Evolutionary conservation across 2,329 filamentous ascomycete genomes (phyloP).

Genomic region (Microcyclosporella mali): DNA sequence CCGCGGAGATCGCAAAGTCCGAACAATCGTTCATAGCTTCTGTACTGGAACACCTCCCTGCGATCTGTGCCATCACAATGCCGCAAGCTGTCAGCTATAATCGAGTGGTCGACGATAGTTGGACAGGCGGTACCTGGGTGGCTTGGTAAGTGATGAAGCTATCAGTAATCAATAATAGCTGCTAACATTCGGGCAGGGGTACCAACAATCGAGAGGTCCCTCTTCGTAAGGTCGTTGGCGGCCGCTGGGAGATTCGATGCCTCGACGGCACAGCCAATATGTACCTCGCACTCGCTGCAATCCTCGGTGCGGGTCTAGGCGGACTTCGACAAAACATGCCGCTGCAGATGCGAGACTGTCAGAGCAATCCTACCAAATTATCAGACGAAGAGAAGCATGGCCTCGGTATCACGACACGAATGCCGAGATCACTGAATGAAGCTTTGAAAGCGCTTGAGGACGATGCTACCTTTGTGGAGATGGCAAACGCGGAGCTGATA

Average conservation of each 20-base stretch:
- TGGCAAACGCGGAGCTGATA: slow-evolving; percentile 6
- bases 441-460: slow-evolving; percentile 48
- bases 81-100: slow-evolving; percentile 62
- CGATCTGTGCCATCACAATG: slow-evolving; percentile 64
- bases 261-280: slow-evolving; percentile 76
- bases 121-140: slow-evolving; percentile 74
- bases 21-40: slow-evolving; percentile 64
- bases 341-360: slow-evolving; percentile 51
- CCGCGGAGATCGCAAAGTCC: slow-evolving; percentile 29
- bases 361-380: slow-evolving; percentile 49
- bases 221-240: slow-evolving; percentile 54
- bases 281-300: slow-evolving; percentile 60
- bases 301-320: slow-evolving; percentile 54
- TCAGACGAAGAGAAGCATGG: slow-evolving; percentile 41
- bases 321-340: slow-evolving; percentile 46
- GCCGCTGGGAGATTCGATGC: slow-evolving; percentile 61
- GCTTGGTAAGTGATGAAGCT: slow-evolving; percentile 38
- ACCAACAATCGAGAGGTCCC: slow-evolving; percentile 74
- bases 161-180: background rate
- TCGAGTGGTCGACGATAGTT: slow-evolving; percentile 61
- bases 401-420: slow-evolving; percentile 49
- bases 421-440: slow-evolving; percentile 52
- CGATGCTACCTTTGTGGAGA: slow-evolving; percentile 1
- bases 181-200: slow-evolving; percentile 46
- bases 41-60: slow-evolving; percentile 59